Conservation (phyloP, 2,329 filamentous ascomycete species). For the Colletotrichum sp. region DNA sequence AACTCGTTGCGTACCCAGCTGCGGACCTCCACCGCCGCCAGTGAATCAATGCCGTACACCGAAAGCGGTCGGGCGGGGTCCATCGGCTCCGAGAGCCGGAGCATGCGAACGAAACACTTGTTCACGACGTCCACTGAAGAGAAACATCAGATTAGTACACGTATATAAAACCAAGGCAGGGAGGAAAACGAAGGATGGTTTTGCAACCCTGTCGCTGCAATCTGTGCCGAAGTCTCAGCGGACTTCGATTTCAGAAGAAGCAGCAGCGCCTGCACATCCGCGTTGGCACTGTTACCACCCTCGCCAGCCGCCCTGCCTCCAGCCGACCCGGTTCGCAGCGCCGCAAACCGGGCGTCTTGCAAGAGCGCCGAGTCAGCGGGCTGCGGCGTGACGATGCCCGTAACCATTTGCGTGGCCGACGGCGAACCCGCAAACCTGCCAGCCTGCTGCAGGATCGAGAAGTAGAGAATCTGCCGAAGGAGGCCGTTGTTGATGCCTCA, state of each 20-base stretch:
- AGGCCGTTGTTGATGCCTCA: background rate
- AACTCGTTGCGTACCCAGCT: constrained; percentile 29
- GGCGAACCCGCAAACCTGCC: background rate
- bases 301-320: background rate
- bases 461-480: background rate
- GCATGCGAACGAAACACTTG: background rate
- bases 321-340: background rate
- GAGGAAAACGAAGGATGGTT: background rate
- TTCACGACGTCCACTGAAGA: background rate
- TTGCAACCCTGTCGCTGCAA: background rate
- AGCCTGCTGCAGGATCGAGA: background rate
- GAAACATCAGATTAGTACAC: background rate
- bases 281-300: background rate
- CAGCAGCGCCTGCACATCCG: background rate
- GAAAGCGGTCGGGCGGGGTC: constrained; percentile 27
- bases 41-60: constrained; percentile 32
- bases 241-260: background rate
- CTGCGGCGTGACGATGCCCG: background rate
- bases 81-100: constrained; percentile 28
- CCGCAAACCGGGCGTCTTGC: background rate
- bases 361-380: constrained; percentile 15
- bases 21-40: constrained; percentile 33
- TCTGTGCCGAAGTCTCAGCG: background rate
- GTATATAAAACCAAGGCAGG: background rate
- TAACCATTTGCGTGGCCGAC: background rate